These are phyloP conservation scores for Botrytis medusae DNA, from an alignment of 2,329 filamentous ascomycete genomes.

Conservation along the genomic window DNA sequence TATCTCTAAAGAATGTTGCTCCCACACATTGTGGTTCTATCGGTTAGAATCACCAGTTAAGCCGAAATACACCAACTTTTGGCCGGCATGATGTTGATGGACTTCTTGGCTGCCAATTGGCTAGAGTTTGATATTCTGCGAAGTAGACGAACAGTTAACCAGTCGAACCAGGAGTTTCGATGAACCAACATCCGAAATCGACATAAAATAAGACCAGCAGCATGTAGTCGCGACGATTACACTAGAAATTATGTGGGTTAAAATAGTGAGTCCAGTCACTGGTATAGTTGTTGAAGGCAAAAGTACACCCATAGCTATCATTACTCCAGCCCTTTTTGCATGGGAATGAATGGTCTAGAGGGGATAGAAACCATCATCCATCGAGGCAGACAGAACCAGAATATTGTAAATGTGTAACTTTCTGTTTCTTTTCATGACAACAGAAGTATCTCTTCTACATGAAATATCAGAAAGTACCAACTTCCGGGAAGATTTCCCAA, in stretches of 20 bases:
- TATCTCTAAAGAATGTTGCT: neutral
- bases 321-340: neutral
- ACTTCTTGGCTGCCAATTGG: neutral
- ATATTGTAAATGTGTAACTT: neutral
- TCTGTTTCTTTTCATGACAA: neutral
- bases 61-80: neutral
- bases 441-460: neutral
- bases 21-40: neutral
- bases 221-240: too few species aligned
- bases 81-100: neutral
- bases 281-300: neutral
- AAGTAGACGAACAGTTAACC: fast-evolving
- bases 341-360: neutral
- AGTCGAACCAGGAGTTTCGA: neutral
- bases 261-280: neutral
- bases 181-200: fast-evolving
- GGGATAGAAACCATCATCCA: neutral
- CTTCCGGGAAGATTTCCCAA: neutral
- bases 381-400: neutral
- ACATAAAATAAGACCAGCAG: neutral
- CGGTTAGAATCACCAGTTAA: neutral
- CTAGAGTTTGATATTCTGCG: neutral
- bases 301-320: neutral
- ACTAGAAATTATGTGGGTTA: neutral
- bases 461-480: neutral